Base-by-base conservation (phyloP, 179 eudicot species). In the Beta macrorhiza region DNA sequence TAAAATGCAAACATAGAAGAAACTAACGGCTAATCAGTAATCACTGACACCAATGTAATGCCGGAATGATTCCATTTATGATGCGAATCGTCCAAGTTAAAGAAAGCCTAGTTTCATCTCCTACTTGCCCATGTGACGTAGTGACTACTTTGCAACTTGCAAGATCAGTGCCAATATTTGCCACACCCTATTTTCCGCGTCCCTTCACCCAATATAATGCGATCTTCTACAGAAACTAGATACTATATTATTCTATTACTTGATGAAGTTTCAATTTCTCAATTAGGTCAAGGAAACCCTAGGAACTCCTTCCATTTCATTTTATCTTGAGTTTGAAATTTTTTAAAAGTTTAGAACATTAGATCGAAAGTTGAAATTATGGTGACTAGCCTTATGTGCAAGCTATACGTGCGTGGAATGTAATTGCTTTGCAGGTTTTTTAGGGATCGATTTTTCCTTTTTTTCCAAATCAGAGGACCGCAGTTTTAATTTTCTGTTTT, bases 11-110 rank as follows among this genome's bases (percentile, higher is more conserved):
- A 25, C 4, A 2, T 7, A 32, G 49, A 14, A 53, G 63, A 55
- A 55, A 55, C 22, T 17, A 74, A 17, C 14, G 47, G 22, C 51
- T 5, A n/a, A 47, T 51, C 25, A 51, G 29, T 5, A n/a, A 47
- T 51, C 25, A 51, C 32, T 73, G 76, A 73, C 76, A 51, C 42
- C 37, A 22, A 75, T 32, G 32, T 63, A 67, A 32, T 17, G n/a
- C 7, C 29, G 9, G 78, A 59, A 76, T 76, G 14, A 61, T 62
- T 45, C 79, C 29, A 61, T 61, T 62, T 76, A 76, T 61, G 70
- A 76, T 76, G 70, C 79, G 79, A 76, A 76, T 76, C 69, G 37
- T 61, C 75, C 32, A 72, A 51, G 75, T 72, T 14, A 14, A 59
- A 62, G 3, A 42, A 68, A 68, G 75, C 56, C 52, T 17, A 19